Percentiles rank a stretch among this genome's conserved stretches.
These are phyloP conservation scores for Rhynchosporium agropyri DNA, from an alignment of 2,329 filamentous ascomycete species.

Conservation along the genomic window DNA sequence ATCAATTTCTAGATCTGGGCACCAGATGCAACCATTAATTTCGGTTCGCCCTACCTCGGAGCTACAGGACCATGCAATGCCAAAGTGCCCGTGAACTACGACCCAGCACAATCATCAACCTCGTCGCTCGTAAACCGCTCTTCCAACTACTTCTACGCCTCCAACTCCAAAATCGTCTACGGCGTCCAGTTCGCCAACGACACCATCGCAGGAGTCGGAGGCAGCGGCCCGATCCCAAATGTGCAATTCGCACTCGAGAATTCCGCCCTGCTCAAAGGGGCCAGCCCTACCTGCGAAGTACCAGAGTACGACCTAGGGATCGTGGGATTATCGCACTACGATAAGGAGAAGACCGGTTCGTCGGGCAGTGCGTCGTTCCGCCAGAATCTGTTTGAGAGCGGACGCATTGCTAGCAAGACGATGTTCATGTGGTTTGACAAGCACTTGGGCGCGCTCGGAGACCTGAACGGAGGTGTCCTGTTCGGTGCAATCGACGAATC, in stretches of 20 bases:
- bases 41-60: conserved; percentile 30
- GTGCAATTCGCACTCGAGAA: conserved; percentile 39
- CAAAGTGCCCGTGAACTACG: conserved; percentile 26
- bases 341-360: conserved; percentile 26
- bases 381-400: conserved; percentile 41
- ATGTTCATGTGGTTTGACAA: conserved; percentile 44
- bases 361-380: conserved; percentile 39
- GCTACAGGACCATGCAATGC: conserved; percentile 26
- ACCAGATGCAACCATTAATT: conserved; percentile 25
- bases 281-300: conserved; percentile 30
- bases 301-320: conserved; percentile 41
- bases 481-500: conserved; percentile 43
- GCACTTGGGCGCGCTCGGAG: conserved; percentile 31
- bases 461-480: conserved; percentile 41
- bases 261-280: conserved; percentile 33
- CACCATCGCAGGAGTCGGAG: conserved; percentile 32
- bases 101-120: conserved; percentile 22
- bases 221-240: conserved; percentile 30
- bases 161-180: conserved; percentile 27
- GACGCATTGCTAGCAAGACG: conserved; percentile 39
- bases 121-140: conserved; percentile 16
- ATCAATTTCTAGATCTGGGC: conserved; percentile 24
- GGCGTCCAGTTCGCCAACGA: conserved; percentile 32
- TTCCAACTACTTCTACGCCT: conserved; percentile 27
- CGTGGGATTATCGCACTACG: conserved; percentile 39